Conservation (phyloP, 805 yeast genomes). For the Danielozyma ontarioensis region DNA sequence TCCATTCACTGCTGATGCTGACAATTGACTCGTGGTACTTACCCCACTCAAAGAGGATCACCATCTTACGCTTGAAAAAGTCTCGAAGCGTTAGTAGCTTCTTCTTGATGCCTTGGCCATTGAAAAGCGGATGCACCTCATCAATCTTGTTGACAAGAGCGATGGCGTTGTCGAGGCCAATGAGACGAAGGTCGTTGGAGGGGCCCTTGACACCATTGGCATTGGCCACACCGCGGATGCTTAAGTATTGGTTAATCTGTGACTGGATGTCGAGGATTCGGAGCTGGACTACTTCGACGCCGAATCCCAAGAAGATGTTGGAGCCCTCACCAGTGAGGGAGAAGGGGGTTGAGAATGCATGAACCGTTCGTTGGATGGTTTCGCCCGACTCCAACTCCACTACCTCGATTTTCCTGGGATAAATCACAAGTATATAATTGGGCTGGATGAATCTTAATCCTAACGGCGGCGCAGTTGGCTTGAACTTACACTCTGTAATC, state of each 20-base stretch:
- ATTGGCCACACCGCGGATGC: slow-evolving; percentile 8
- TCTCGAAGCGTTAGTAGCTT: slow-evolving; percentile 32
- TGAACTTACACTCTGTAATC: slow-evolving; percentile 15
- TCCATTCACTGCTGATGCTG: slow-evolving; percentile 38
- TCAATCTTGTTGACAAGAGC: slow-evolving; percentile 22
- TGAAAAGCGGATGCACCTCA: slow-evolving; percentile 20
- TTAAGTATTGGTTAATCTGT: slow-evolving; percentile 33
- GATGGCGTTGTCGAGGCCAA: slow-evolving; percentile 32
- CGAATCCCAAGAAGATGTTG: slow-evolving; percentile 19
- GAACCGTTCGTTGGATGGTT: slow-evolving; percentile 28
- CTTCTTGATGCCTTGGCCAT: slow-evolving; percentile 12
- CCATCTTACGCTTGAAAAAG: slow-evolving; percentile 28
- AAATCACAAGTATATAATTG: slow-evolving; percentile 26
- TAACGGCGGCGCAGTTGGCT: slow-evolving; percentile 21
- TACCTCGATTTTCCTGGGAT: slow-evolving; percentile 28
- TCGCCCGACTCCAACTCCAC: slow-evolving; percentile 31
- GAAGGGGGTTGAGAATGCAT: slow-evolving; percentile 23
- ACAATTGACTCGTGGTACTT: slow-evolving; percentile 36
- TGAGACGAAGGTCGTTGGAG: slow-evolving; percentile 20
- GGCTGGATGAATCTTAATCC: slow-evolving; percentile 25
- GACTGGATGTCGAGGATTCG: slow-evolving; percentile 21
- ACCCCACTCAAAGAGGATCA: slow-evolving; percentile 27
- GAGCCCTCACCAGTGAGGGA: slow-evolving; percentile 8
- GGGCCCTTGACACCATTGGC: slow-evolving; percentile 15
- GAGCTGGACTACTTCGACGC: slow-evolving; percentile 27